A percentile compares a stretch with the other conserved stretches of the same genome.
Evolutionary conservation across 495 filamentous ascomycete species (phyloP).

Genomic region (Aspergillus ellipticus): DNA sequence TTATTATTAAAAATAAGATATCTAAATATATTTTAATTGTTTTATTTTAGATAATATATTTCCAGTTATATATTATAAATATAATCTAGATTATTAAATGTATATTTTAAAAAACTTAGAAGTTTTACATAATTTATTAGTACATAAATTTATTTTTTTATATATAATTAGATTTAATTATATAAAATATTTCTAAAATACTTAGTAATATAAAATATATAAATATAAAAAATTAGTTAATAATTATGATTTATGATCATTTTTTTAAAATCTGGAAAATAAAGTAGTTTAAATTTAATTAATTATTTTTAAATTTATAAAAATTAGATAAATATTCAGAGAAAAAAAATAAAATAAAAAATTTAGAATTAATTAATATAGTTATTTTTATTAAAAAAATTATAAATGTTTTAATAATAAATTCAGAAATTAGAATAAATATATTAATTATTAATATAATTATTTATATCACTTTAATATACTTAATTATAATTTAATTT

Average conservation of each 20-base stretch:
- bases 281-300: neutral
- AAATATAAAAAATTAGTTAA: neutral
- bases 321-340: too few species aligned
- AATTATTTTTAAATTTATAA: neutral
- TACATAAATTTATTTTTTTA: neutral
- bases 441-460: too few species aligned
- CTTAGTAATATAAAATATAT: neutral
- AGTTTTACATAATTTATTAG: neutral
- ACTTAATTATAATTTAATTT: neutral
- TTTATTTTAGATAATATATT: too few species aligned
- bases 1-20: neutral
- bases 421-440: too few species aligned
- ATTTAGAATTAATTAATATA: neutral
- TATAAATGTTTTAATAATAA: neutral
- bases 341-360: too few species aligned
- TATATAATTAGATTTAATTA: neutral
- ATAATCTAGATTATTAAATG: neutral
- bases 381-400: neutral
- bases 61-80: neutral
- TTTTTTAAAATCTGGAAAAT: neutral
- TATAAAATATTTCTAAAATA: neutral
- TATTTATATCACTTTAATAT: neutral
- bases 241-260: neutral
- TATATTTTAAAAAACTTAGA: neutral
- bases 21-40: neutral